phyloP scores from a whole-genome alignment of 2,329 filamentous ascomycete genomes.

The Knoxdaviesia capensis region DNA sequence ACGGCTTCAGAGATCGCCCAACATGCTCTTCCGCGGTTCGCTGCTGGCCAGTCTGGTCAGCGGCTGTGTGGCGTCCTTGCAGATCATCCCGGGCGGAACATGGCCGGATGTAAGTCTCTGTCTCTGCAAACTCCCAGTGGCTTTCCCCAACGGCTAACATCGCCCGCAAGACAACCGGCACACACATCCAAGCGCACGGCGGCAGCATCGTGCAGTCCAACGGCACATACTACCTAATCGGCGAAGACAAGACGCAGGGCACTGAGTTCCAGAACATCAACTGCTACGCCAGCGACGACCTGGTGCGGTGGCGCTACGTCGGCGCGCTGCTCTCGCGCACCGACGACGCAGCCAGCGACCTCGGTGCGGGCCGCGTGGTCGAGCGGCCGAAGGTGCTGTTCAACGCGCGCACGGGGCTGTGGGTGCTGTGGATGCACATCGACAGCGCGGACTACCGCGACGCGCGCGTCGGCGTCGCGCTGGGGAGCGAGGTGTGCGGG shows the following conservation, averaged over 20 bases:
- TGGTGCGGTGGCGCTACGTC: conserved; percentile 43
- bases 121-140: neutral
- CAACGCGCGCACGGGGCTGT: conserved; percentile 41
- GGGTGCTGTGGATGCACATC: conserved; percentile 52
- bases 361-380: conserved; percentile 40
- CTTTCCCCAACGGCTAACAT: neutral
- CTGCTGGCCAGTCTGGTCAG: neutral
- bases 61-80: conserved; percentile 9
- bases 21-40: conserved; percentile 1
- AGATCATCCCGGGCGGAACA: conserved; percentile 22
- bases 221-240: conserved; percentile 44
- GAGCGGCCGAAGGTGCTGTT: conserved; percentile 50
- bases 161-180: conserved; percentile 18
- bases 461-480: conserved; percentile 44
- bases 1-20: neutral
- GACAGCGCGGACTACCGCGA: conserved; percentile 40
- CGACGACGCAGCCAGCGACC: conserved; percentile 23
- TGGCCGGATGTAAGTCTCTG: conserved; percentile 20
- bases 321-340: conserved; percentile 35
- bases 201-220: conserved; percentile 39
- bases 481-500: conserved; percentile 36
- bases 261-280: conserved; percentile 42
- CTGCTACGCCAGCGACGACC: conserved; percentile 42
- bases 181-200: conserved; percentile 46
- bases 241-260: conserved; percentile 48